Evolutionary conservation across 306 rosid genomes (phyloP).

Genomic region (Prunus campanulata): DNA sequence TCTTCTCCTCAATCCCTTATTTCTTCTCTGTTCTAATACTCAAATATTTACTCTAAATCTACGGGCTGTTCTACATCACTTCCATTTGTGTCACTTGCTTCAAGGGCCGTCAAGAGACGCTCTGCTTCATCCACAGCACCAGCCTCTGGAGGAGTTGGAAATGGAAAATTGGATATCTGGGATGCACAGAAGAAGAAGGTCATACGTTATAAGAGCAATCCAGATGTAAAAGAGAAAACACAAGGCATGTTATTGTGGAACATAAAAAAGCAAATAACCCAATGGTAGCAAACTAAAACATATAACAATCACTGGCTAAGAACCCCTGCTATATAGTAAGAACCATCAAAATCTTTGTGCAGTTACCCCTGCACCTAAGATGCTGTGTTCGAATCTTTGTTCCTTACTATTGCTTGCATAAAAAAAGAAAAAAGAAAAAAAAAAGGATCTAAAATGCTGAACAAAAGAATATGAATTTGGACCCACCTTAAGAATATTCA

Average conservation of each 20-base stretch:
- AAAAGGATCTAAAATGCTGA: neutral
- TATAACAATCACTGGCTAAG: neutral
- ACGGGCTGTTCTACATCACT: too few relatives aligned
- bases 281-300: neutral
- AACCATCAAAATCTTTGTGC: slow-evolving; percentile 1
- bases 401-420: too few relatives aligned
- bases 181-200: slow-evolving; percentile 4
- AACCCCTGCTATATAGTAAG: neutral
- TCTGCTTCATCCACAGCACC: slow-evolving; percentile 68
- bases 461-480: neutral
- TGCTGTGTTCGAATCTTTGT: too few relatives aligned
- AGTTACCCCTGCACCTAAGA: too few relatives aligned
- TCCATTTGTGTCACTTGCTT: slow-evolving; percentile 74
- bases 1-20: too few relatives aligned
- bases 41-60: too few relatives aligned
- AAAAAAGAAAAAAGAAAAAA: too few relatives aligned
- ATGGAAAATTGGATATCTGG: slow-evolving; percentile 80
- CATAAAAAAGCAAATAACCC: neutral
- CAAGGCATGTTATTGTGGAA: neutral
- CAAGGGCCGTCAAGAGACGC: slow-evolving; percentile 73
- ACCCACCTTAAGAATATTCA: slow-evolving; percentile 68
- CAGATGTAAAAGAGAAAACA: neutral
- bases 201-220: neutral
- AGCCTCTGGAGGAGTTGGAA: slow-evolving; percentile 80
- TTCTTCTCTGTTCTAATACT: too few relatives aligned